A percentile compares a stretch with the other conserved stretches of the same genome.
phyloP scores from a whole-genome alignment of 2,329 filamentous ascomycete genomes.

The Daldinia sp. region DNA sequence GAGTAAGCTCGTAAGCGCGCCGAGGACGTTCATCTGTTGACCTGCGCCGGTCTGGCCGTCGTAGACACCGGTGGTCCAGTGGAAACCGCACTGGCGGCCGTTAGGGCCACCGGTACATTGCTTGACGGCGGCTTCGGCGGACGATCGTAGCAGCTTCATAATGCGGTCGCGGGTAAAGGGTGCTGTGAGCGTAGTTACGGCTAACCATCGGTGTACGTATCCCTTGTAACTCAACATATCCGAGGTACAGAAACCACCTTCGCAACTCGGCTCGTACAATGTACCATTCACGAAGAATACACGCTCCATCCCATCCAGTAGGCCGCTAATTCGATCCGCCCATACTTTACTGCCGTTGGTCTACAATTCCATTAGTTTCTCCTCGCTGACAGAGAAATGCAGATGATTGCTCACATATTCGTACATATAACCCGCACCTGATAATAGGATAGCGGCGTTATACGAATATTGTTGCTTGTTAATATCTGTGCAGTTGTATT shows the following conservation, averaged over 20 bases:
- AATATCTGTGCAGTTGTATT: conserved; percentile 58
- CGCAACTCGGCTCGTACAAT: conserved; percentile 68
- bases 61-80: conserved; percentile 60
- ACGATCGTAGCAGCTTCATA: conserved; percentile 53
- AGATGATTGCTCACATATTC: conserved; percentile 55
- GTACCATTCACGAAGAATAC: conserved; percentile 63
- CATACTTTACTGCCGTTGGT: conserved; percentile 54
- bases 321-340: conserved; percentile 62
- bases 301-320: conserved; percentile 59
- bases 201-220: conserved; percentile 66
- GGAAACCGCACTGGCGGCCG: conserved; percentile 61
- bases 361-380: conserved; percentile 6
- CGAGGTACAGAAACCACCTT: conserved; percentile 62
- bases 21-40: conserved; percentile 63
- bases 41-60: conserved; percentile 62
- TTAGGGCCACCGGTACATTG: conserved; percentile 52
- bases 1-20: conserved; percentile 59
- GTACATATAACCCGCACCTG: conserved; percentile 57
- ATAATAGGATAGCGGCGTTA: conserved; percentile 62
- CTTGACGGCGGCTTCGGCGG: conserved; percentile 55
- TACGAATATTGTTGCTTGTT: conserved; percentile 64
- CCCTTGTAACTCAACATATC: conserved; percentile 71
- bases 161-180: conserved; percentile 54
- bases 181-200: conserved; percentile 54
- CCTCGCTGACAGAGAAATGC: neutral